phyloP scores from a whole-genome alignment of 2,329 filamentous ascomycete species.

The Xylaria arbuscula region DNA sequence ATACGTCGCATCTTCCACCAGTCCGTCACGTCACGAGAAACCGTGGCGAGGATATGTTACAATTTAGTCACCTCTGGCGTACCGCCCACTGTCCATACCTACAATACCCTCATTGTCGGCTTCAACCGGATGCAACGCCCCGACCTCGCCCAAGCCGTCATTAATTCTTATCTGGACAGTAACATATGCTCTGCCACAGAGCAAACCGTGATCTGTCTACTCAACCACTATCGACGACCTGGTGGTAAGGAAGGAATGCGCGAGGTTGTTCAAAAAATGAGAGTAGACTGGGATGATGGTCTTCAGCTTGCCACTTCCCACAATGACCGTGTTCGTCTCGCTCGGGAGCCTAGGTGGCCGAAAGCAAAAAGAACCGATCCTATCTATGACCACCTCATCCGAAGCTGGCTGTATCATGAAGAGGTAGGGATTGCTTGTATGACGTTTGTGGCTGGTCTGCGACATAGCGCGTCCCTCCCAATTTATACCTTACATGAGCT shows the following conservation, averaged over 20 bases:
- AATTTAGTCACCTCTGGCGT: conserved; percentile 72
- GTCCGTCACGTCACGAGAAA: conserved; percentile 43
- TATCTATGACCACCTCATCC: conserved; percentile 60
- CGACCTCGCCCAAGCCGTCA: conserved; percentile 63
- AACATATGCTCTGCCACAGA: conserved; percentile 60
- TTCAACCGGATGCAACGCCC: conserved; percentile 65
- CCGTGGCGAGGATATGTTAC: conserved; percentile 65
- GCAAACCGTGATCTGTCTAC: conserved; percentile 60
- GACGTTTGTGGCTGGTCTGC: conserved; percentile 47
- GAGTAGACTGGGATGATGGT: conserved; percentile 54
- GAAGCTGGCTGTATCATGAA: conserved; percentile 61
- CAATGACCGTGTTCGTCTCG: conserved; percentile 49
- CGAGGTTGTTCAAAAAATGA: conserved; percentile 58
- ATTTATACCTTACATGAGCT: conserved; percentile 45
- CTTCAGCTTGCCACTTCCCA: conserved; percentile 43
- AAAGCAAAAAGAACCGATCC: conserved; percentile 53
- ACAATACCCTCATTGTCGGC: conserved; percentile 76
- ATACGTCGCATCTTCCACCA: conserved; percentile 48
- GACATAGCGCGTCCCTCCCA: conserved; percentile 39
- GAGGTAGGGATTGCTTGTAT: conserved; percentile 45
- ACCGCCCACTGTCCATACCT: conserved; percentile 74
- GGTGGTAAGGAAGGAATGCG: conserved; percentile 58
- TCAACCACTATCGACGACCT: conserved; percentile 61
- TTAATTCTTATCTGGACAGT: conserved; percentile 61
- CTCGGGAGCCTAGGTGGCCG: conserved; percentile 48